These are phyloP conservation scores for Echria macrotheca DNA, from an alignment of 495 filamentous ascomycete genomes.

Conservation along the genomic window DNA sequence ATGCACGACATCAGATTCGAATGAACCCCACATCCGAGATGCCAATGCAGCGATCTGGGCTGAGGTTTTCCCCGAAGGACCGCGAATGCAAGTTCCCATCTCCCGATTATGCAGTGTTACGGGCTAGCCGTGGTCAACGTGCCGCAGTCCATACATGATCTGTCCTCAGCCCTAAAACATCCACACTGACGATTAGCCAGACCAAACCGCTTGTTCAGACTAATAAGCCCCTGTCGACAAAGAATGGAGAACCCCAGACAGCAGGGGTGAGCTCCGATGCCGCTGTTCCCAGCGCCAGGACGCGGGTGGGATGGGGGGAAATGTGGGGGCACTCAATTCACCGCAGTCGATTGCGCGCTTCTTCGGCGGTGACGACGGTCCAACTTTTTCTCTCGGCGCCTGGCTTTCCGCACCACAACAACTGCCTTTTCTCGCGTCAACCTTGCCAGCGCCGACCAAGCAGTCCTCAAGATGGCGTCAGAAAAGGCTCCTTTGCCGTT, in stretches of 20 bases:
- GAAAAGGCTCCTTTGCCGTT: conserved; percentile 32
- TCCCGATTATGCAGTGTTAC: no score
- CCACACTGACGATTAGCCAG: no score
- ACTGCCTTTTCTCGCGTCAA: conserved; percentile 1
- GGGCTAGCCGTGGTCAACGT: no score
- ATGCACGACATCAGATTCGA: no score
- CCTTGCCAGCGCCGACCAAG: neutral
- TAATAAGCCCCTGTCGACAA: neutral
- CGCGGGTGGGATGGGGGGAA: neutral
- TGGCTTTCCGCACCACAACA: conserved; percentile 2
- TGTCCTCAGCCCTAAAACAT: no score
- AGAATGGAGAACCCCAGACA: no score
- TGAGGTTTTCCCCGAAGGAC: no score
- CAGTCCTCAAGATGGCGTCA: conserved; percentile 26
- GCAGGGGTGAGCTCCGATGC: conserved; percentile 4
- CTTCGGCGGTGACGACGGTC: conserved; percentile 3
- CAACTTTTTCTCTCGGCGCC: conserved; percentile 12
- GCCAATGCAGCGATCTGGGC: no score
- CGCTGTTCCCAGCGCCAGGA: conserved; percentile 1
- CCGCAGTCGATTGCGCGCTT: conserved; percentile 2
- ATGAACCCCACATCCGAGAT: no score
- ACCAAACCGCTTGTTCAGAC: no score
- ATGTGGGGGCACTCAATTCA: conserved; percentile 8
- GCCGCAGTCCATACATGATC: no score
- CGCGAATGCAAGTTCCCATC: no score